Percentiles rank a stretch among this genome's conserved stretches.
Evolutionary conservation across 2,329 filamentous ascomycete species (phyloP).

Genomic region (Thelonectria discophora): DNA sequence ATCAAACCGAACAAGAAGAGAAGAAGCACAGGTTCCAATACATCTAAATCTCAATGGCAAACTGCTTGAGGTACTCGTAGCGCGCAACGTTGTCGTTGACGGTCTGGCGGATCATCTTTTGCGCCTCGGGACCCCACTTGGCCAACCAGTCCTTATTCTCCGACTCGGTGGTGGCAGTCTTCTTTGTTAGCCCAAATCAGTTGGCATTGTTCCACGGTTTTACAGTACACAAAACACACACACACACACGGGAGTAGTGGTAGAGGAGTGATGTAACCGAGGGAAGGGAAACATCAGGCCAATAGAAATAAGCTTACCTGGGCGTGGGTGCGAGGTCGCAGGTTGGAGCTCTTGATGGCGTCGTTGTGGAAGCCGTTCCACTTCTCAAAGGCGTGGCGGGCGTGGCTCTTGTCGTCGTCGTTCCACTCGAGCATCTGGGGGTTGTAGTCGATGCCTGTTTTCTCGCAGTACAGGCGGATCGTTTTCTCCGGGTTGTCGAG

Average conservation of each 20-base stretch:
- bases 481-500: conserved; percentile 83
- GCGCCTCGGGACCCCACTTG: conserved; percentile 77
- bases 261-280: conserved; percentile 34
- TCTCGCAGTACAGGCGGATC: conserved; percentile 81
- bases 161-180: conserved; percentile 69
- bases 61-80: conserved; percentile 85
- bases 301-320: conserved; percentile 57
- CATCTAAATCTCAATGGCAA: conserved; percentile 47
- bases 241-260: background rate
- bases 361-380: conserved; percentile 98
- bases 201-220: conserved; percentile 33
- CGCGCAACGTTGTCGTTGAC: conserved; percentile 77
- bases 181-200: conserved; percentile 54
- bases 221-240: conserved; percentile 27
- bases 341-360: conserved; percentile 81
- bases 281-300: conserved; percentile 22
- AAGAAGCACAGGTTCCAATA: conserved; percentile 37
- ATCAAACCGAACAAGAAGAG: conserved; percentile 1
- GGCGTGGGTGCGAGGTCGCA: conserved; percentile 74
- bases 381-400: conserved; percentile 85
- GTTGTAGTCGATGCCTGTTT: conserved; percentile 79
- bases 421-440: conserved; percentile 87
- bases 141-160: conserved; percentile 76
- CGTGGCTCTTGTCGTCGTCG: conserved; percentile 76
- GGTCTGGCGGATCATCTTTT: conserved; percentile 73